A percentile compares a stretch with the other conserved stretches of the same genome.
phyloP scores from a whole-genome alignment of 2,329 filamentous ascomycete species.

The Talaromyces sp. region DNA sequence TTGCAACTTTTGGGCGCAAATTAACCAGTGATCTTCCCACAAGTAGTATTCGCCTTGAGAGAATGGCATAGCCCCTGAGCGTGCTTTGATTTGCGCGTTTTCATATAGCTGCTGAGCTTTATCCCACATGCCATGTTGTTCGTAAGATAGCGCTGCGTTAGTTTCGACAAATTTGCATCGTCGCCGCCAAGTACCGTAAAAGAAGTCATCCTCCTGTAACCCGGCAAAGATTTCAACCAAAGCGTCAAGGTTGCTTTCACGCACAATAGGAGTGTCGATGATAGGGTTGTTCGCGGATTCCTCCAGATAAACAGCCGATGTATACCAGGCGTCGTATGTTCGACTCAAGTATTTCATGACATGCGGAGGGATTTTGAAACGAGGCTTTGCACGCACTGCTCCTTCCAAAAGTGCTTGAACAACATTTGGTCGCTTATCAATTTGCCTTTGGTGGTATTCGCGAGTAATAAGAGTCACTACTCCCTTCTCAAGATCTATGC shows the following conservation, averaged over 20 bases:
- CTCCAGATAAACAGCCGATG: constrained; percentile 83
- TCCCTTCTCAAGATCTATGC: constrained; percentile 81
- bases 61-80: constrained; percentile 92
- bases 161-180: constrained; percentile 96
- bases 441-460: constrained; percentile 89
- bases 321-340: constrained; percentile 96
- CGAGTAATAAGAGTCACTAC: constrained; percentile 88
- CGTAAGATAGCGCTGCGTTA: constrained; percentile 92
- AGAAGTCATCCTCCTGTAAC: constrained; percentile 91
- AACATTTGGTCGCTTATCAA: constrained; percentile 93
- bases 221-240: constrained; percentile 88
- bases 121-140: constrained; percentile 99
- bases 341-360: constrained; percentile 92
- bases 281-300: constrained; percentile 79
- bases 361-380: constrained; percentile 89
- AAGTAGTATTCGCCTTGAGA: constrained; percentile 97
- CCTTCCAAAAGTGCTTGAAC: constrained; percentile 88
- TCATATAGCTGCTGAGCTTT: constrained; percentile 98
- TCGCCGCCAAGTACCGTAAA: constrained; percentile 94
- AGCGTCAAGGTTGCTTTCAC: constrained; percentile 93
- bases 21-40: constrained; percentile 98
- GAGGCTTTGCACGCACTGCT: constrained; percentile 73
- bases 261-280: constrained; percentile 73
- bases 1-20: constrained; percentile 95
- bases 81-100: constrained; percentile 90